Conservation (phyloP, 2,329 filamentous ascomycete genomes). For the Aspergillus ochraceoroseus region DNA sequence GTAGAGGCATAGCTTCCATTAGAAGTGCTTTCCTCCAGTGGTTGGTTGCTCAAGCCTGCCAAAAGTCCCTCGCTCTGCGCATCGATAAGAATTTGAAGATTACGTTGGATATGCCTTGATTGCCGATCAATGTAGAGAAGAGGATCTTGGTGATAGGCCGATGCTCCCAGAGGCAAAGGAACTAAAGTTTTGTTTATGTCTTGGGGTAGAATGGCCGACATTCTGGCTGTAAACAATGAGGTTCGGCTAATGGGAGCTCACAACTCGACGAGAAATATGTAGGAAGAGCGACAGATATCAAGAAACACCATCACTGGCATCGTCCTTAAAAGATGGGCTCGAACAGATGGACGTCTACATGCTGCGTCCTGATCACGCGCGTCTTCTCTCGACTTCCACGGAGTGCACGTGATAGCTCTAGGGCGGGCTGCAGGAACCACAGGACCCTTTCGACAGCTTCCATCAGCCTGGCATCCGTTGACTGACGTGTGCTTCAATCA, state of each 20-base stretch:
- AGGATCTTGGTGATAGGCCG: constrained; percentile 37
- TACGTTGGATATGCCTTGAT: constrained; percentile 52
- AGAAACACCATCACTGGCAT: too few species aligned
- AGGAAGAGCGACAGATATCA: not conserved
- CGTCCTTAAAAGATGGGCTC: too few species aligned
- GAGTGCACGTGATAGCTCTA: constrained; percentile 24
- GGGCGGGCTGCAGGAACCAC: constrained; percentile 28
- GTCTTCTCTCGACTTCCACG: not conserved
- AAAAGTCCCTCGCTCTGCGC: constrained; percentile 57
- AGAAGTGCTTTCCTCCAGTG: constrained; percentile 42
- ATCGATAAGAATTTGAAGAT: constrained; percentile 57
- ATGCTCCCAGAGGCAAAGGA: constrained; percentile 30
- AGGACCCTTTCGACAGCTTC: constrained; percentile 27
- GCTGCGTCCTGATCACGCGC: constrained; percentile 13
- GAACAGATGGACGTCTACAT: too few species aligned
- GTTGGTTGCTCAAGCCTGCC: constrained; percentile 43
- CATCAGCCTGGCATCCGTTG: constrained; percentile 25
- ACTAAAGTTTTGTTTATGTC: constrained; percentile 23
- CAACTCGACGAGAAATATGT: not conserved
- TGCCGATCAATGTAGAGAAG: constrained; percentile 50
- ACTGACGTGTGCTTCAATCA: constrained; percentile 34
- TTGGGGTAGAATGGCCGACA: constrained; percentile 32
- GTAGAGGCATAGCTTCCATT: constrained; percentile 43
- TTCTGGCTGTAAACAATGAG: constrained; percentile 15
- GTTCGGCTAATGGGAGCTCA: not conserved